Evolutionary conservation across 2,329 filamentous ascomycete genomes (phyloP), one percentile per base, ranked within the genome.

Genomic region (Cercospora sesami): DNA sequence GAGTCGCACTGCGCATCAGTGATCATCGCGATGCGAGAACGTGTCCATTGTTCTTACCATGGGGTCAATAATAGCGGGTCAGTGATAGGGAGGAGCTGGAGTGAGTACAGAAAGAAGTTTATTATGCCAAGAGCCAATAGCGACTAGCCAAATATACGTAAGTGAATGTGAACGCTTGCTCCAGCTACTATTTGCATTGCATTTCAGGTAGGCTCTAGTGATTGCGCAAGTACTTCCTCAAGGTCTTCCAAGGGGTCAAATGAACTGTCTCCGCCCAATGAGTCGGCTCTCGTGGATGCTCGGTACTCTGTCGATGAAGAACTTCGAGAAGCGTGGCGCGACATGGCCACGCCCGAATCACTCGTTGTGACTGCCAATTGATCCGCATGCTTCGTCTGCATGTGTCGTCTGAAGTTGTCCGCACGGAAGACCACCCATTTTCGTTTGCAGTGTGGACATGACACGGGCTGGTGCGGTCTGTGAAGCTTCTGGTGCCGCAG

Each of bases 401-500:
- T 26, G 36, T 61, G 59, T 18, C 59, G 14, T 21, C 36, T 61
- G 31, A 42, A 45, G 33, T 61, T 61, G 59, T 61, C 59, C 3
- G 36, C 36, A 39, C 36, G 36, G 16, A 39, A 39, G 36, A 39
- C 36, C 36, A 39, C 36, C 36, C 36, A 39, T 4, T 12, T 21
- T n/a, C 12, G 4, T n/a, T n/a, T 16, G 33, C 59, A 61, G 59
- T 42, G 23, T n/a, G 59, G 59, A 42, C 59, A 61, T 6, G 23
- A 21, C n/a, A 39, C 14, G 18, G n/a, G 31, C n/a, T n/a, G 2
- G 16, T 10, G 9, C 33, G 59, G 36, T 6, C 7, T 45, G 31
- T 70, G 69, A 6, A 23, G 64, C 18, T 39, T 23, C 16, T 9
- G 30, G 33, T 70, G 69, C 9, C 68, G 31, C 14, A 45, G 18